Conservation (phyloP, 345 rosid genomes). For the Melastoma malabathricum region DNA sequence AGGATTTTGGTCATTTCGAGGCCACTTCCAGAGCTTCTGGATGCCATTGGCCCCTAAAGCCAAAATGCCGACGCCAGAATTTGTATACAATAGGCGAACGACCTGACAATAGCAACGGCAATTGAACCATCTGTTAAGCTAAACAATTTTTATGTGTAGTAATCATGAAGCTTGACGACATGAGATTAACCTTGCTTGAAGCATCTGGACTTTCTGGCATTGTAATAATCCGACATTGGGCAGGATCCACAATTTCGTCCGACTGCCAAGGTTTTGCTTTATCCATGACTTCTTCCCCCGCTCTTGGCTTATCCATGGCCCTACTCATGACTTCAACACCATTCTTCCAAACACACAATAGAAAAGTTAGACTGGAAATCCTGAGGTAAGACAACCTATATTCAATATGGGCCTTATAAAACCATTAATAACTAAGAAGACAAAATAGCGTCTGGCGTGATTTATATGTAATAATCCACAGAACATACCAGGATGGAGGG, state of each 20-base stretch:
- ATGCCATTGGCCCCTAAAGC: constrained; percentile 72
- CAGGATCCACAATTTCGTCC: constrained; percentile 55
- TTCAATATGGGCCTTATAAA: background rate
- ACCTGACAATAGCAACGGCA: constrained; percentile 21
- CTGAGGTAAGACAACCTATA: too few species aligned
- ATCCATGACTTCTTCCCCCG: constrained; percentile 45
- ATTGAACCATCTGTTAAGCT: background rate
- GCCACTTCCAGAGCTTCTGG: constrained; percentile 78
- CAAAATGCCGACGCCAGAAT: constrained; percentile 69
- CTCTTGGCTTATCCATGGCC: constrained; percentile 70
- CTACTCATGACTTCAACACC: constrained; percentile 73
- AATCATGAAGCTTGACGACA: constrained; percentile 1
- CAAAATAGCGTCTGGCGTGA: background rate
- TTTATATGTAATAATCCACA: background rate
- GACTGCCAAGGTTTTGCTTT: constrained; percentile 74
- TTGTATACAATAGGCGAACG: constrained; percentile 76
- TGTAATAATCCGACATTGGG: constrained; percentile 55
- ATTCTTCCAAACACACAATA: constrained; percentile 32
- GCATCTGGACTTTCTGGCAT: constrained; percentile 64
- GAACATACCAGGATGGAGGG: constrained; percentile 22
- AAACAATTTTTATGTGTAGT: background rate
- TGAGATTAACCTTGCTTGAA: constrained; percentile 59
- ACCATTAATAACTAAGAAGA: background rate
- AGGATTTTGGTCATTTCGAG: constrained; percentile 62
- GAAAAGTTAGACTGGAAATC: background rate